Base-by-base conservation (phyloP, 2,329 filamentous ascomycete genomes). In the Raffaelea arxii region DNA sequence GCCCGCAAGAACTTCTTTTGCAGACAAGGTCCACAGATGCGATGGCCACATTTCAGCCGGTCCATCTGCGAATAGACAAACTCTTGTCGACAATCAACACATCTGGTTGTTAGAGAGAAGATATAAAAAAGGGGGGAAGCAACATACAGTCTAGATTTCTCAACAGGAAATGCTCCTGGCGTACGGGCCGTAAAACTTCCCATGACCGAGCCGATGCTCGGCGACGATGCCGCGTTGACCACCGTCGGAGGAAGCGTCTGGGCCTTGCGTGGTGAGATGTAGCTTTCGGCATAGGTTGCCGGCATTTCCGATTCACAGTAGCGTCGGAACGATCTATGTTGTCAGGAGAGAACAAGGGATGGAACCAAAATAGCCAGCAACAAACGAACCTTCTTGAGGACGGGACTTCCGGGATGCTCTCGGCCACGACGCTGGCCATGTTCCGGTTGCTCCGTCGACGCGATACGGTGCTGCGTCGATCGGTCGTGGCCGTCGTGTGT, bases 11-110 rank as follows among this genome's bases (percentile, higher is more conserved):
- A 94, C 48, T 79, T 74, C 43, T 80, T 77, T 61, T 80, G 83
- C 36, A 95, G 69, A 61, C 89, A 94, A 7, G 72, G 62, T 53
- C 84, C 73, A 63, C 89, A 94, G 83, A 91, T 89, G 51, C 80
- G 77, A 62, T 94, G 88, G 3, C 80, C 80, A 60, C 89, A 94
- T 54, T 78, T 75, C 30, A 94, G 75, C 60, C 82, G 85, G 32
- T 80, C 80, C 27, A 82, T 76, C 61, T 78, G 80, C 49, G 70
- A 70, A 10, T 73, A 58, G 1, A 80, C 77, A 3, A 84, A 66
- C 51, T 86, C 80, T 52, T 86, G 82, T 58, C 82, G 67, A 59
- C 88, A 94, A 22, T 77, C 78, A 41, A 88, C 67, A 56, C 88
- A 94, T n/a, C 56, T 84, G 75, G 39, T 83, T 73, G 49, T 82